phyloP scores from a whole-genome alignment of 2,329 filamentous ascomycete species.

The Neonectria punicea region DNA sequence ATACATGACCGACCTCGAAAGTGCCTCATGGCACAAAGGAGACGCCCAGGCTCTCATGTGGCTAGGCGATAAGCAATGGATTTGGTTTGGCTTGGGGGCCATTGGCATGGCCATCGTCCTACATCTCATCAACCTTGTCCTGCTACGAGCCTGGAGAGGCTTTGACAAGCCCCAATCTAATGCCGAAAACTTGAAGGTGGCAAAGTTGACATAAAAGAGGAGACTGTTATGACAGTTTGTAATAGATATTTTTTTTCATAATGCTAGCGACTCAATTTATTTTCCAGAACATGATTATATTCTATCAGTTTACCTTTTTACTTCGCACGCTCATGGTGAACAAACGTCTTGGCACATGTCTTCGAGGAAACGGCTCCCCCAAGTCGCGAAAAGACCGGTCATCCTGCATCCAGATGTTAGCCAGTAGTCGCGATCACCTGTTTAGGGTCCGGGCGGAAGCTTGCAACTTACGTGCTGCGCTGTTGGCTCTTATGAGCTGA shows the following conservation, averaged over 20 bases:
- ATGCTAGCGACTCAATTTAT: neutral
- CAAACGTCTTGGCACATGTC: no score
- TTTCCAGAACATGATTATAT: neutral
- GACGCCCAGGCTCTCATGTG: constrained; percentile 61
- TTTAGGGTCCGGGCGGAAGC: no score
- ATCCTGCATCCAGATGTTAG: no score
- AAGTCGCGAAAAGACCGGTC: no score
- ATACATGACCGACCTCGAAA: constrained; percentile 51
- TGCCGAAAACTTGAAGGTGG: constrained; percentile 31
- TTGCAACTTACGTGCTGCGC: no score
- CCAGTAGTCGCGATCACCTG: no score
- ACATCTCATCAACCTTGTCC: constrained; percentile 29
- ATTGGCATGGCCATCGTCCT: constrained; percentile 37
- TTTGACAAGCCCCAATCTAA: constrained; percentile 22
- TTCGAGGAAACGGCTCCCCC: no score
- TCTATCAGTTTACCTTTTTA: no score
- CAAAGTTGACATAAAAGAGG: constrained; percentile 33
- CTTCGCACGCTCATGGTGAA: no score
- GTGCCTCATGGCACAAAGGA: constrained; percentile 57
- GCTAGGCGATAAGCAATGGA: constrained; percentile 52
- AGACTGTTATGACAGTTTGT: constrained; percentile 7
- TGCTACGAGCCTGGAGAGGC: constrained; percentile 27
- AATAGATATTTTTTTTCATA: constrained; percentile 2
- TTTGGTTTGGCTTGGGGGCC: constrained; percentile 45
- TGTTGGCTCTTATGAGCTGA: no score